These are phyloP conservation scores for Endoconidiophora polonica DNA, from an alignment of 2,329 filamentous ascomycete species.

Conservation along the genomic window DNA sequence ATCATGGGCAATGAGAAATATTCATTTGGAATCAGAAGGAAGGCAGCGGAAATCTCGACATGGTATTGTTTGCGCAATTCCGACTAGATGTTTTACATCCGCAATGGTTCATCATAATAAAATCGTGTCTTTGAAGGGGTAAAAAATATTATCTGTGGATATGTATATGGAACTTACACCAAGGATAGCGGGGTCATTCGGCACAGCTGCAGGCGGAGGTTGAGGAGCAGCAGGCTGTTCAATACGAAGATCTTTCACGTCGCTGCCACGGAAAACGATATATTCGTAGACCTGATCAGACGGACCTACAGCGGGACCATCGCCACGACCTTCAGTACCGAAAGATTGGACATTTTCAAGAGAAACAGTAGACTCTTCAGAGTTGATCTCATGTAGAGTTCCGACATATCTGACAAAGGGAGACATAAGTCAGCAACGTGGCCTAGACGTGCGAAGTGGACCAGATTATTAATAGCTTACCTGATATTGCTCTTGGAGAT, in stretches of 20 bases:
- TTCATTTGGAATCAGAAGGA: conserved; percentile 67
- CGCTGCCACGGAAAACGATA: conserved; percentile 94
- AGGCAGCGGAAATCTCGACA: conserved; percentile 99
- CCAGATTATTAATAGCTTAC: conserved; percentile 32
- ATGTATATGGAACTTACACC: conserved; percentile 55
- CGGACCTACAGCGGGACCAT: conserved; percentile 53
- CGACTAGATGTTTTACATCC: conserved; percentile 83
- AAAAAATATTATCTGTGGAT: conserved; percentile 8
- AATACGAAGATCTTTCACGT: conserved; percentile 94
- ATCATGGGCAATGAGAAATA: background rate
- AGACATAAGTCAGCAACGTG: conserved; percentile 17
- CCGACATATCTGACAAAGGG: conserved; percentile 64
- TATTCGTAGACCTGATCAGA: conserved; percentile 91
- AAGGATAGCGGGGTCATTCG: conserved; percentile 90
- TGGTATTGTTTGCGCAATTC: conserved; percentile 78
- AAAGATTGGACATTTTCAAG: conserved; percentile 91
- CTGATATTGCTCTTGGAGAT: conserved; percentile 96
- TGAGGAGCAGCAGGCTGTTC: conserved; percentile 67
- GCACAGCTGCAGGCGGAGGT: conserved; percentile 58
- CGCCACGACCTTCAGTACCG: conserved; percentile 79
- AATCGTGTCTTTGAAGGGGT: conserved; percentile 11
- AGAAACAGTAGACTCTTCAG: conserved; percentile 88
- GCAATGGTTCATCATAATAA: conserved; percentile 77
- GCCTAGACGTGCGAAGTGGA: conserved; percentile 2
- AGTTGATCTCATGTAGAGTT: conserved; percentile 94